Percentiles rank a stretch among this genome's conserved stretches.
Conservation (phyloP, 2,329 filamentous ascomycete genomes). For the Dothiorella sarmentorum region DNA sequence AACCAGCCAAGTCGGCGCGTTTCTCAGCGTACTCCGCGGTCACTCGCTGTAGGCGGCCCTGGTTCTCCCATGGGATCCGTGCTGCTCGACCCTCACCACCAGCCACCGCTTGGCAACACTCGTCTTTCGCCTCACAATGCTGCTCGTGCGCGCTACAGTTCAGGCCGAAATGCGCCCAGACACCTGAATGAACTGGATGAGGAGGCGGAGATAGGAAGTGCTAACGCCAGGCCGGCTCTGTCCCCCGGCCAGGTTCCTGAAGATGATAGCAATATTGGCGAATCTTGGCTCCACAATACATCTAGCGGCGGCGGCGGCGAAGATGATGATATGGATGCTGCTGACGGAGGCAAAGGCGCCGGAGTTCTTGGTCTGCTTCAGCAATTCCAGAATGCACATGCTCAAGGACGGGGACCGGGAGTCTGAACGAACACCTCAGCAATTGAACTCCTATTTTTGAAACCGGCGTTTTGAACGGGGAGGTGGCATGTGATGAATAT, state of each 20-base stretch:
- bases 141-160: constrained; percentile 47
- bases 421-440: constrained; percentile 22
- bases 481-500: background rate
- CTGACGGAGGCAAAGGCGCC: constrained; percentile 40
- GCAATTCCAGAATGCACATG: constrained; percentile 63
- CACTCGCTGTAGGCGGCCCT: constrained; percentile 22
- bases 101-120: constrained; percentile 53
- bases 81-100: constrained; percentile 71
- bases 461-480: background rate
- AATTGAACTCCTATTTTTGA: background rate
- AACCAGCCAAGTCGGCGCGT: background rate
- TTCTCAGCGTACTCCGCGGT: constrained; percentile 21
- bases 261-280: constrained; percentile 59
- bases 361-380: constrained; percentile 64
- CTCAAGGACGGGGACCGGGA: constrained; percentile 43
- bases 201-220: constrained; percentile 3
- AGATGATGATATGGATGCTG: constrained; percentile 44
- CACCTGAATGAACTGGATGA: constrained; percentile 23
- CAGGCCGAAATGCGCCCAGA: constrained; percentile 24
- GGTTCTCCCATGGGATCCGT: constrained; percentile 68
- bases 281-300: constrained; percentile 51
- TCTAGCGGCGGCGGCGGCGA: constrained; percentile 43
- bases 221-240: constrained; percentile 5
- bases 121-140: constrained; percentile 46
- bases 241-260: constrained; percentile 46